Conservation (phyloP, 352 stramenopile species). For the Phytophthora pseudosyringae region DNA sequence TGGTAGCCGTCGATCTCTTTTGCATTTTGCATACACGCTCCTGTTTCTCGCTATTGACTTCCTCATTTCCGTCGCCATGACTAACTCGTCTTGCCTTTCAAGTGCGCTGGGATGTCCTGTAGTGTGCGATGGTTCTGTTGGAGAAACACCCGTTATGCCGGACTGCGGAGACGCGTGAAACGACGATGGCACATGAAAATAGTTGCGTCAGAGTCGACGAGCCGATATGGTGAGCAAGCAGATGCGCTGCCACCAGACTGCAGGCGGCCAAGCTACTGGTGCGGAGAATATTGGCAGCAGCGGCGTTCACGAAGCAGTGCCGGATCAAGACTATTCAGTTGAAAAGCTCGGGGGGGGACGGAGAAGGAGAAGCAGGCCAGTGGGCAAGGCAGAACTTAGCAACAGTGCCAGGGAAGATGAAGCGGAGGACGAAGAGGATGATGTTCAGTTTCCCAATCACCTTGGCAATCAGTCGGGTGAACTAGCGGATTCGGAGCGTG, state of each 20-base stretch:
- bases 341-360: slow-evolving; percentile 1
- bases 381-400: background rate
- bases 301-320: background rate
- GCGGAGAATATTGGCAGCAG: background rate
- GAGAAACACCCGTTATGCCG: slow-evolving; percentile 21
- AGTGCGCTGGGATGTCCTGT: background rate
- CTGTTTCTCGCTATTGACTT: slow-evolving; percentile 10
- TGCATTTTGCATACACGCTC: slow-evolving; percentile 40
- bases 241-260: slow-evolving; percentile 13
- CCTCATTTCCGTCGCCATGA: slow-evolving; percentile 8
- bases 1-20: slow-evolving; percentile 28
- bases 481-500: slow-evolving; percentile 38
- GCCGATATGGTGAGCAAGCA: slow-evolving; percentile 39
- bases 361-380: background rate
- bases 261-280: slow-evolving; percentile 11
- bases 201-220: slow-evolving; percentile 18
- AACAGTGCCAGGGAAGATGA: slow-evolving; percentile 5
- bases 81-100: slow-evolving; percentile 17
- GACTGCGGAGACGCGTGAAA: slow-evolving; percentile 17
- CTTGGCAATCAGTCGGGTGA: slow-evolving; percentile 31
- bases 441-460: background rate
- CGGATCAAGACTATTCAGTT: slow-evolving; percentile 1
- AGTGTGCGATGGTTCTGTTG: slow-evolving; percentile 12
- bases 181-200: slow-evolving; percentile 31
- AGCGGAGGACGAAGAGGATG: slow-evolving; percentile 11